Base-by-base conservation (phyloP, 2,329 filamentous ascomycete species). In the Gremmenia infestans region DNA sequence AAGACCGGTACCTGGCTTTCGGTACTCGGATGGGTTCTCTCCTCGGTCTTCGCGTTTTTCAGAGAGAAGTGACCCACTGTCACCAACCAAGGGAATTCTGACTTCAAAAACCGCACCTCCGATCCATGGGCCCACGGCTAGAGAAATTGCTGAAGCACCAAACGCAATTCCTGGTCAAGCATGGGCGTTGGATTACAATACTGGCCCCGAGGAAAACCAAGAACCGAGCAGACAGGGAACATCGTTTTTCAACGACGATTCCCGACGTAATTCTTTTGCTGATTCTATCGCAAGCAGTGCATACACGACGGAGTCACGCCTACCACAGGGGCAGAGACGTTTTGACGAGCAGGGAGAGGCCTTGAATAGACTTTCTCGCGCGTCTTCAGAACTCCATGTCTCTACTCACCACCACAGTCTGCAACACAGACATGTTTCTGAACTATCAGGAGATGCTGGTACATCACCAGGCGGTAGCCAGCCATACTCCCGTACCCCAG, bases 161-260 rank as follows among this genome's bases (percentile, higher is more conserved):
- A 87, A 90, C 69, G 88, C 89, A 5, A 92, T 87, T 11, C 91
- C 91, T 71, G 89, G 89, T 68, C 88, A 88, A 69, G 86, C 89
- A 4, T 93, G 89, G 88, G 89, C 89, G 62, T 92, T 92, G 64
- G 55, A 57, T 42, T 57, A 54, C 48, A 46, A 48, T 28, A 53
- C 55, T 9, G 52, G 51, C 12, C 52, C 55, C 40, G 88, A 89
- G 1, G 88, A 90, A 67, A 83, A 87, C 53, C 81, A 85, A 52
- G 83, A 81, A 56, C 73, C 75, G 48, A 64, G 55, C 35, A 60
- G 65, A 35, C 60, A 65, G n/a, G 60, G 63, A 9, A 65, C 63
- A 2, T 66, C 63, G 74, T 74, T 65, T 78, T 63, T 62, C 50
- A 49, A 57, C 36, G 60, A 63, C 47, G 82, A 85, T 54, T 91